Evolutionary conservation across 441 rosid genomes (phyloP).

Genomic region (Pelargonium cotyledonis): DNA sequence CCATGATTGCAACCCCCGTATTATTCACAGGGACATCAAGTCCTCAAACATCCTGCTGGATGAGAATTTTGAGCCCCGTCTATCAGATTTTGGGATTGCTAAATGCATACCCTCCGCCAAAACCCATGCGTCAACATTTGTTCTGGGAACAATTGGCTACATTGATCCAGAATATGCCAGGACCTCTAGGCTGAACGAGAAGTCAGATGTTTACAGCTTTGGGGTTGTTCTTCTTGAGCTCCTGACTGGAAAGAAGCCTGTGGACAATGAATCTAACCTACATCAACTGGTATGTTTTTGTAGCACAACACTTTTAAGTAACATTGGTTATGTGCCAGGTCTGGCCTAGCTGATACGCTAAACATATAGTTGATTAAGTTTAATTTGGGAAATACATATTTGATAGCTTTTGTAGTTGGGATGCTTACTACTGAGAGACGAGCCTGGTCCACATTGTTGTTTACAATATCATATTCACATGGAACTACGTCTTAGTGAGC

Average conservation of each 20-base stretch:
- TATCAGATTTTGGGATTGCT: slow-evolving; percentile 91
- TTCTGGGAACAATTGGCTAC: slow-evolving; percentile 89
- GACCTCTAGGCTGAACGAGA: slow-evolving; percentile 75
- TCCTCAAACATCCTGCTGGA: slow-evolving; percentile 85
- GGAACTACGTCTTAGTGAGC: too few relatives aligned
- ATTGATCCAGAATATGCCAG: slow-evolving; percentile 96
- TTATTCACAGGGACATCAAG: slow-evolving; percentile 64
- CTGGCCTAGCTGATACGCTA: too few relatives aligned
- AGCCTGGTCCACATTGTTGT: background rate
- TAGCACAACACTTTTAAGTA: background rate
- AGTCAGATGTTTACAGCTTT: slow-evolving; percentile 91
- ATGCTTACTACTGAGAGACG: background rate
- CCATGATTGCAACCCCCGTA: slow-evolving; percentile 86
- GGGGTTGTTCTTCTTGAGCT: slow-evolving; percentile 92
- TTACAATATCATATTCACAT: too few relatives aligned
- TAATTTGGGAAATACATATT: too few relatives aligned
- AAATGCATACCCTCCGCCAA: slow-evolving; percentile 61
- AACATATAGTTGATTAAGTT: too few relatives aligned
- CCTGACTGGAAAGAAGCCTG: slow-evolving; percentile 89
- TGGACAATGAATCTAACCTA: slow-evolving; percentile 77
- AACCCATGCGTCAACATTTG: slow-evolving; percentile 73
- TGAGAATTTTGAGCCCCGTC: slow-evolving; percentile 70
- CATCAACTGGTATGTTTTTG: slow-evolving; percentile 58
- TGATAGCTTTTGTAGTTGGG: too few relatives aligned
- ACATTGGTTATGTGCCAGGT: too few relatives aligned